Conservation (phyloP, 208 protist species). For the Wallacemonas collosoma region DNA sequence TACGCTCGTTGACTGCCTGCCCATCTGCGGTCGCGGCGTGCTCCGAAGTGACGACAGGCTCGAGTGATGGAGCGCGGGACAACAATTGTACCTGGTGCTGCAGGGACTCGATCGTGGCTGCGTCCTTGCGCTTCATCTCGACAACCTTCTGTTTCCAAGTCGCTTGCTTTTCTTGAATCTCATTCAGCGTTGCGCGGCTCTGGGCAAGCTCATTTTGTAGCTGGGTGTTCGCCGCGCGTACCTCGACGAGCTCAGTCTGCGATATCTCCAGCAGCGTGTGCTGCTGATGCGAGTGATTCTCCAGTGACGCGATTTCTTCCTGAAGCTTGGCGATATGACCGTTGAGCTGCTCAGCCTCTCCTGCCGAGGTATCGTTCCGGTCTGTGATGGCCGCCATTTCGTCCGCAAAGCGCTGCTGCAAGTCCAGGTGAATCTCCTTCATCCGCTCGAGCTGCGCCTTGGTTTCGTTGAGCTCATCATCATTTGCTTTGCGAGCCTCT, state of each 20-base stretch:
- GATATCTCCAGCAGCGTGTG: conserved; percentile 16
- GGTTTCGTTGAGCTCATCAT: conserved; percentile 24
- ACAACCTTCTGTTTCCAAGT: conserved; percentile 59
- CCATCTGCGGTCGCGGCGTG: background rate
- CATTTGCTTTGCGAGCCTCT: background rate
- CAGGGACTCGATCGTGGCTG: conserved; percentile 37
- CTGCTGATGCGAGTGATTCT: conserved; percentile 40
- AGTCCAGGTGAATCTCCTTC: conserved; percentile 32
- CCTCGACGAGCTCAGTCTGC: conserved; percentile 23
- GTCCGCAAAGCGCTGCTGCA: conserved; percentile 30
- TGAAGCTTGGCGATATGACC: conserved; percentile 12
- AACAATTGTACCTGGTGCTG: conserved; percentile 22
- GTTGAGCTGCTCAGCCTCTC: conserved; percentile 19
- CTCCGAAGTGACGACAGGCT: background rate
- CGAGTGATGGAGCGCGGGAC: conserved; percentile 7
- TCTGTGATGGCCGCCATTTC: conserved; percentile 31
- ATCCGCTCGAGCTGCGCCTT: conserved; percentile 31
- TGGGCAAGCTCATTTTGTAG: conserved; percentile 20
- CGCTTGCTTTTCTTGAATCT: conserved; percentile 22
- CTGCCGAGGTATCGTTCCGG: conserved; percentile 20
- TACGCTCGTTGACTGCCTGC: background rate
- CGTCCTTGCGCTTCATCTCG: conserved; percentile 50
- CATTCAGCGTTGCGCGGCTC: conserved; percentile 16
- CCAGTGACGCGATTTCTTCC: conserved; percentile 30
- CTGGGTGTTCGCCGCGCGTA: conserved; percentile 16